Evolutionary conservation across 495 filamentous ascomycete species (phyloP).

Genomic region (Chaetomium tenue): DNA sequence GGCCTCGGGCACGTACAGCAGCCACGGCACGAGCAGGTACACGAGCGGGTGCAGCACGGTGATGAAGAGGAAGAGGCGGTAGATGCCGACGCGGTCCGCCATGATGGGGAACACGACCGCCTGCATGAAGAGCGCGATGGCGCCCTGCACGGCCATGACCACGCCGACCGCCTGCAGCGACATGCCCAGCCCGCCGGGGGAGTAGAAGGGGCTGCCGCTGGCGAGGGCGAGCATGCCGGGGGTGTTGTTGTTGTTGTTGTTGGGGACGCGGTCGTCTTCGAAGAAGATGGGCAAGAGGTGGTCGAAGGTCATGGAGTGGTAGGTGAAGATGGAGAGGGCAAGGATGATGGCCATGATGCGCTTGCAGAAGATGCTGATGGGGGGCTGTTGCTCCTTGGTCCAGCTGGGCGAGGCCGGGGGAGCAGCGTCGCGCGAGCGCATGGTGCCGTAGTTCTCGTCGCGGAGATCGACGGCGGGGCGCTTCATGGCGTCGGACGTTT

Average conservation of each 20-base stretch:
- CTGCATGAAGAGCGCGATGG: constrained; percentile 77
- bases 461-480: constrained; percentile 68
- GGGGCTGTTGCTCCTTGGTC: constrained; percentile 31
- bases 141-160: constrained; percentile 75
- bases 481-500: constrained; percentile 66
- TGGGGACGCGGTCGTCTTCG: constrained; percentile 59
- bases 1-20: constrained; percentile 60
- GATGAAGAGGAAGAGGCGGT: constrained; percentile 67
- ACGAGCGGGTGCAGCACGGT: constrained; percentile 72
- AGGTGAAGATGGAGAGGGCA: constrained; percentile 78
- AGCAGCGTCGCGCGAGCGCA: constrained; percentile 53
- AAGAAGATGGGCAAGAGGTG: constrained; percentile 82
- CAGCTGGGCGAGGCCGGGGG: not conserved
- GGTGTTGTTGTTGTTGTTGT: constrained; percentile 16
- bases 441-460: constrained; percentile 75
- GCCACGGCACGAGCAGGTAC: constrained; percentile 71
- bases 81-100: constrained; percentile 70
- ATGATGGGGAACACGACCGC: constrained; percentile 70
- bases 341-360: constrained; percentile 66
- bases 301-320: constrained; percentile 85
- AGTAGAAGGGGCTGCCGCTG: constrained; percentile 46
- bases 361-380: constrained; percentile 57
- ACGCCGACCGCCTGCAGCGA: constrained; percentile 70
- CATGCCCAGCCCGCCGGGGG: constrained; percentile 73
- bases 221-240: constrained; percentile 27